phyloP scores from a whole-genome alignment of 805 yeast genomes.

The Schwanniomyces polymorphus region DNA sequence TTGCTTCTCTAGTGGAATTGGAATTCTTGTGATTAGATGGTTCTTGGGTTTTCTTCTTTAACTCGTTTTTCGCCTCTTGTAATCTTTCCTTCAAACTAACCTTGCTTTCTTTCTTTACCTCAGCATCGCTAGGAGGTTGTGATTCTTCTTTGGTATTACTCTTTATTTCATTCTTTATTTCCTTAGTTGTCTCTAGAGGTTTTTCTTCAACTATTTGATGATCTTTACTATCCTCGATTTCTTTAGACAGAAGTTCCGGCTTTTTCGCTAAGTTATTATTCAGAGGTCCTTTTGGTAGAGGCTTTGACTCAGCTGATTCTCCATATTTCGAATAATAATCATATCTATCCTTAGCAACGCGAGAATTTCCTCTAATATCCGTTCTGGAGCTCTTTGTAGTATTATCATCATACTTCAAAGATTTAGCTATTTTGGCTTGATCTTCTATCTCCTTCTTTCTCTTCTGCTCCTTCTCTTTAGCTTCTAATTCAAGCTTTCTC shows the following conservation, averaged over 20 bases:
- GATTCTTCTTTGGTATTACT: neutral
- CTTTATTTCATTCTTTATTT: neutral
- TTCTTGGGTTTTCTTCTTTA: constrained; percentile 6
- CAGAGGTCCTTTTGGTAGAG: neutral
- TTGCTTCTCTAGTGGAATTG: neutral
- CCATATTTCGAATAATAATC: constrained; percentile 29
- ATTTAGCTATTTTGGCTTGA: constrained; percentile 1
- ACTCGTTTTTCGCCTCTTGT: constrained; percentile 7
- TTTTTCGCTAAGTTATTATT: neutral
- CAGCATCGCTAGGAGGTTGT: neutral
- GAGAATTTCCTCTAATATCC: constrained; percentile 10
- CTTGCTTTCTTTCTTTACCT: constrained; percentile 1
- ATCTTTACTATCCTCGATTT: neutral
- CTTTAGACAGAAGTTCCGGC: neutral
- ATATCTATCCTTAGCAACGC: constrained; percentile 23
- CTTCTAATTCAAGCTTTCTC: constrained; percentile 14
- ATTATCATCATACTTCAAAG: constrained; percentile 19
- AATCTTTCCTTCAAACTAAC: constrained; percentile 7
- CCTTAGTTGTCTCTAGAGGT: neutral
- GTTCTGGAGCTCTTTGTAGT: constrained; percentile 9
- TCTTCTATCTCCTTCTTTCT: constrained; percentile 8
- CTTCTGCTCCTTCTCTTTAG: constrained; percentile 11
- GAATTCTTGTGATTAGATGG: neutral
- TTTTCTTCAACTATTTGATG: neutral
- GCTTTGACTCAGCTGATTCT: constrained; percentile 4